Evolutionary conservation across 2,329 filamentous ascomycete genomes (phyloP).

Genomic region (Fusarium sp.): DNA sequence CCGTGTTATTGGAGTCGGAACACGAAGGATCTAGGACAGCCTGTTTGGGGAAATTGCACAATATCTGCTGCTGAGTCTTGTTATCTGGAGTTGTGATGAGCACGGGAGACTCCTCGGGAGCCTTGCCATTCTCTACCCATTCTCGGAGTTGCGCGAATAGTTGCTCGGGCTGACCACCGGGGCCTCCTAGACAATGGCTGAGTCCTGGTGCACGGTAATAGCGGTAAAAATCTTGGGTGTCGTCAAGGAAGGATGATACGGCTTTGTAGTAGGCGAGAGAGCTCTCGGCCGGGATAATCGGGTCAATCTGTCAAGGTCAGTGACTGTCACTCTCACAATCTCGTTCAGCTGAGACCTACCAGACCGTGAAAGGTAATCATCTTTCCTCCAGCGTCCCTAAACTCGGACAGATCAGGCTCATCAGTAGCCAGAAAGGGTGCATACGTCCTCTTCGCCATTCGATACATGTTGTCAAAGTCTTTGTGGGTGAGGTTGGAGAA

Average conservation of each 20-base stretch:
- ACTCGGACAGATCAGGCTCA: conserved; percentile 19
- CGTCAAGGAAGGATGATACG: conserved; percentile 27
- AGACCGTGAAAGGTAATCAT: conserved; percentile 28
- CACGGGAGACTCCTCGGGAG: conserved; percentile 34
- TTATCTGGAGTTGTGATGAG: conserved; percentile 9
- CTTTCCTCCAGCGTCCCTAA: conserved; percentile 25
- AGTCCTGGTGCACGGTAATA: conserved; percentile 50
- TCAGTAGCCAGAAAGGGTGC: conserved; percentile 6
- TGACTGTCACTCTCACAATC: background rate
- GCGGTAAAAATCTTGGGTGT: conserved; percentile 47
- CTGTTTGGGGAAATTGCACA: conserved; percentile 53
- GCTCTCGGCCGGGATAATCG: conserved; percentile 20
- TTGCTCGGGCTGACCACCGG: conserved; percentile 28
- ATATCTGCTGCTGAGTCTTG: conserved; percentile 45
- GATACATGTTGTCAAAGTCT: conserved; percentile 11
- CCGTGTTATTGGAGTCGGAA: background rate
- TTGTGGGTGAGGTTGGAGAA: background rate
- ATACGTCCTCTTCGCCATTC: background rate
- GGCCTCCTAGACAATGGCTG: conserved; percentile 48
- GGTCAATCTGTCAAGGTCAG: conserved; percentile 25
- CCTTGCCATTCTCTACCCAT: conserved; percentile 49
- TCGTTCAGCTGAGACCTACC: background rate
- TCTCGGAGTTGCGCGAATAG: conserved; percentile 40
- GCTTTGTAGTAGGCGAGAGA: conserved; percentile 45
- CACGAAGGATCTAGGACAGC: conserved; percentile 40